Percentiles rank a stretch among this genome's conserved stretches.
These are phyloP conservation scores for Mrakia blollopis DNA, from an alignment of 768 basidiomycete species.

Conservation along the genomic window DNA sequence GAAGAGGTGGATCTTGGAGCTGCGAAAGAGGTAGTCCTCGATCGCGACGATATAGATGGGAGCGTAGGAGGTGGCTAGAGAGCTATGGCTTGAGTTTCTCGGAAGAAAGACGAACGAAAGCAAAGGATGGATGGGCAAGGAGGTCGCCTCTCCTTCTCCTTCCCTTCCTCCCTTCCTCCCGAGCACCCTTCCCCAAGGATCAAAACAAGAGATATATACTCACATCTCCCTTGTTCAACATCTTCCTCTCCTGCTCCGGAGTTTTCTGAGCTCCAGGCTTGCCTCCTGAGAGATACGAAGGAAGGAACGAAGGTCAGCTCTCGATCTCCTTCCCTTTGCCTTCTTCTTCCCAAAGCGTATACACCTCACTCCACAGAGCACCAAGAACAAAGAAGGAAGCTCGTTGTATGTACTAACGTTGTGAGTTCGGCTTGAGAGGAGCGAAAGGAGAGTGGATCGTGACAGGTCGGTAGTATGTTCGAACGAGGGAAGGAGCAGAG, in stretches of 20 bases:
- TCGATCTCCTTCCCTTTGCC: background rate
- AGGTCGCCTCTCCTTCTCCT: background rate
- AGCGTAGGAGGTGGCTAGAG: too few species aligned
- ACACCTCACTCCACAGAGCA: background rate
- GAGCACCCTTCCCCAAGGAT: background rate
- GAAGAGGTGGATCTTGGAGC: background rate
- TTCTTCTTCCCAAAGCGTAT: background rate
- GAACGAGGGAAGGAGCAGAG: background rate
- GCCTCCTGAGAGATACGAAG: background rate
- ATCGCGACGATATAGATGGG: too few species aligned
- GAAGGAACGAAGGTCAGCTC: background rate
- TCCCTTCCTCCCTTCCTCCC: background rate
- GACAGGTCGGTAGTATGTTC: constrained; percentile 1
- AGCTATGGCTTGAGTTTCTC: too few species aligned
- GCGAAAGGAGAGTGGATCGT: constrained; percentile 2
- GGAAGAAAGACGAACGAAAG: too few species aligned
- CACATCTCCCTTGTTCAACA: constrained; percentile 31
- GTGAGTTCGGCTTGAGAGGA: too few species aligned
- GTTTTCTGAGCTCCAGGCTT: background rate
- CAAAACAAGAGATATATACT: background rate
- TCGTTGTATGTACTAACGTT: background rate
- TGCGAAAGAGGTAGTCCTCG: too few species aligned
- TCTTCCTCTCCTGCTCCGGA: background rate
- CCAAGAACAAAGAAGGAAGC: background rate
- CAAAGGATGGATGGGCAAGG: too few species aligned